Base-by-base conservation (phyloP, 257 asterid species). In the Plantago ovata region DNA sequence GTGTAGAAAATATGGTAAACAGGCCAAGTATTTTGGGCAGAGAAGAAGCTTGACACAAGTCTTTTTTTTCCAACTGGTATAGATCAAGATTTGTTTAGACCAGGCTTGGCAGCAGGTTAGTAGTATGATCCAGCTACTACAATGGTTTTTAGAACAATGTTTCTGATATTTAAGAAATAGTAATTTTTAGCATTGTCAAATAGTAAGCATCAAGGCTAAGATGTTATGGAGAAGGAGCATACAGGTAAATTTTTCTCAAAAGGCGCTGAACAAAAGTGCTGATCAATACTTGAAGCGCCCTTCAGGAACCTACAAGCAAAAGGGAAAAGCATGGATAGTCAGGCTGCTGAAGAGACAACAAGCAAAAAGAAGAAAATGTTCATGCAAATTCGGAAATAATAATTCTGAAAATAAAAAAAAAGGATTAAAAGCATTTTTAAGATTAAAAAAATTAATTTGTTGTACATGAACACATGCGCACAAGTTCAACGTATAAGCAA, bases 251-350 rank as follows among this genome's bases (percentile, higher is more conserved):
- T 93, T 71, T 84, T 79, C 76, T 86, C 92, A 38, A 76, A 83
- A 60, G 97, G 94, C 19, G 87, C 79, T 24, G 95, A 80, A 61
- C 36, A 72, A 79, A 89, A 86, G 79, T 89, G 97, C 67, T 84
- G 94, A 81, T 93, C 99, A 64, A 89, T 72, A 58, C 92, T 86
- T 60, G 94, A 86, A 76, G 99, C 99, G 66, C 99, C 99, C 76
- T 81, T 79, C 16, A 93, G 88, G 69, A 92, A 92, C 83, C 98
- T 92, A 74, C 75, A 67, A 24, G 53, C 56, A 61, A 33, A 64
- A 56, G 11, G 57, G 60, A 49, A 24, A 53, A 56, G 24, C 22
- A 56, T 45, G 23, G 65, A 64, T 53, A 38, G 63, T 75, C 67
- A 76, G 60, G 42, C 23, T 39, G 64, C 21, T 58, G 22, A 13